A percentile compares a stretch with the other conserved stretches of the same genome.
Conservation (phyloP, 2,329 filamentous ascomycete species). For the Aspergillus hortae region DNA sequence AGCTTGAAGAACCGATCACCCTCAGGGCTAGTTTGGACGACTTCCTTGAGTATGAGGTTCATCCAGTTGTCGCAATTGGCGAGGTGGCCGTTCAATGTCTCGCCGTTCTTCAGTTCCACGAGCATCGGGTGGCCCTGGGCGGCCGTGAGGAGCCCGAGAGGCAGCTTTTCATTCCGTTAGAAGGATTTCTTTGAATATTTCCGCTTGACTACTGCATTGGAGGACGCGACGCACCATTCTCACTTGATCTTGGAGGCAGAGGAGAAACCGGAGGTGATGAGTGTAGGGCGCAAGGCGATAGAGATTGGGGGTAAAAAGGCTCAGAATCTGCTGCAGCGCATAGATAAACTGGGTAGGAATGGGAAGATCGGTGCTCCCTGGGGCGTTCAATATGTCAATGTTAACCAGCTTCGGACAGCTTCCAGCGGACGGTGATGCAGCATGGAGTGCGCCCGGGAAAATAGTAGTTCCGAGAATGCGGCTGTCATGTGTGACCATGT, state of each 20-base stretch:
- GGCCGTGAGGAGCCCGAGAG: constrained; percentile 80
- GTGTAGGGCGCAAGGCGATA: neutral
- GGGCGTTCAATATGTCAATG: neutral
- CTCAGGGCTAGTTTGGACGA: constrained; percentile 92
- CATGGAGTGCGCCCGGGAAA: neutral
- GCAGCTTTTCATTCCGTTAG: constrained; percentile 45
- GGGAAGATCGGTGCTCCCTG: neutral
- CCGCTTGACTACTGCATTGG: neutral
- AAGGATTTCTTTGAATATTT: no score
- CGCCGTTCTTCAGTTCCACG: constrained; percentile 94
- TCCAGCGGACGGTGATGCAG: neutral
- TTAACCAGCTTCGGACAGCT: neutral
- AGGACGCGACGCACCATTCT: neutral
- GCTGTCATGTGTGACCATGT: neutral
- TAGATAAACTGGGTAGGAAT: neutral
- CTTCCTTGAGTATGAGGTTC: constrained; percentile 96
- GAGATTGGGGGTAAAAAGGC: neutral
- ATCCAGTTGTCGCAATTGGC: constrained; percentile 99
- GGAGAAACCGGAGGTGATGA: no score
- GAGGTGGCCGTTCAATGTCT: constrained; percentile 93
- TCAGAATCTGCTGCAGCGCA: neutral
- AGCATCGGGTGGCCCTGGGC: constrained; percentile 98
- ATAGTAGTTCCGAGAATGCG: neutral
- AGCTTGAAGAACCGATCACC: constrained; percentile 91
- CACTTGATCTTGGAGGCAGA: neutral